Base-by-base conservation (phyloP, 73 alveolate genomes). In the Uronychia setigera region DNA sequence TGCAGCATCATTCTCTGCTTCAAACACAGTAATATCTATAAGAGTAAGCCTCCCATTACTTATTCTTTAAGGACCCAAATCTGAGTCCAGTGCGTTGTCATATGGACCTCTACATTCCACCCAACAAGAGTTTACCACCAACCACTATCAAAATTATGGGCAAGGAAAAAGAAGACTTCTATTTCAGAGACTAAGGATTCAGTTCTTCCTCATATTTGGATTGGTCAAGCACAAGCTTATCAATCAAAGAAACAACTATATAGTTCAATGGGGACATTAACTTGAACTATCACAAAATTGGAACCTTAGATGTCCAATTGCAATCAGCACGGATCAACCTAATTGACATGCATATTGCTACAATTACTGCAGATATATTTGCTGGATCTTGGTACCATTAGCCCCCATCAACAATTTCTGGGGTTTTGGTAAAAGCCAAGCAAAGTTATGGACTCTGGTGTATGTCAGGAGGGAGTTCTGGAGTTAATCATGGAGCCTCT, bases 61-160 rank as follows among this genome's bases (percentile, higher is more conserved):
- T n/a, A n/a, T n/a, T n/a, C n/a, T 11, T 30, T 30, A 46, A 46
- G 67, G 67, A 46, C 67, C 67, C 67, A 46, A 19, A 19, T 19
- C 67, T 46, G 67, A 46, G 19, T 11, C 67, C 67, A 46, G 77
- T 34, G 27, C 75, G 46, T 13, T 79, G 85, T 33, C 35, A 77
- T 30, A 19, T 77, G 29, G 82, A 77, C 30, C 29, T 77, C 30
- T n/a, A 77, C 5, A 29, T 77, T 31, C 82, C 82, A 9, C 58
- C 58, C 9, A 33, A 33, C 9, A 19, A 29, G 59, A 30, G 60
- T 1, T n/a, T 77, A 9, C 82, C 82, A 26, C 13, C 29, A 9
- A 27, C 33, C 25, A 77, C 82, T 19, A 5, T 77, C 30, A 26
- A 27, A 9, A n/a, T 29, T 31, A 27, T 27, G 25, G 82, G 82